These are phyloP conservation scores for Trypanosoma caninum DNA, from an alignment of 208 protist species.

Conservation along the genomic window DNA sequence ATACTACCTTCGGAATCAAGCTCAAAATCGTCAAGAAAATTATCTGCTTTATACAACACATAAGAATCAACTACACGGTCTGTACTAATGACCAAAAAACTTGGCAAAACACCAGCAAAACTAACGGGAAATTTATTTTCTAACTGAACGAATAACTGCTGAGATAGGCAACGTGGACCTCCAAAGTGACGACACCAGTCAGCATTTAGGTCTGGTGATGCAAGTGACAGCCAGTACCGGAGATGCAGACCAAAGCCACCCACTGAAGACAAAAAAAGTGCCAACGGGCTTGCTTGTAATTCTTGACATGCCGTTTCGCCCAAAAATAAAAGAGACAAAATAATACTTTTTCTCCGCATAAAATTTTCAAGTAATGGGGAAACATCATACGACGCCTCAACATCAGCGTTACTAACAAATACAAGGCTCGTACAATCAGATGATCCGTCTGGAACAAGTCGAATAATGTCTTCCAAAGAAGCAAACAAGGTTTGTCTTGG, in stretches of 20 bases:
- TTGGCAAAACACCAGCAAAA: constrained; percentile 21
- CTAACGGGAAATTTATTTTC: constrained; percentile 70
- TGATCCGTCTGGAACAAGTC: constrained; percentile 53
- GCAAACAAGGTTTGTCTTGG: constrained; percentile 45
- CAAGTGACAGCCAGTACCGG: constrained; percentile 81
- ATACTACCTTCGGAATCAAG: constrained; percentile 4
- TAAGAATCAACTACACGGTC: constrained; percentile 18
- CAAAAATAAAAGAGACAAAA: constrained; percentile 65
- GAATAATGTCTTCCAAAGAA: constrained; percentile 68
- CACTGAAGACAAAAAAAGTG: constrained; percentile 64
- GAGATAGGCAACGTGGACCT: constrained; percentile 74
- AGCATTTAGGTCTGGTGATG: constrained; percentile 50
- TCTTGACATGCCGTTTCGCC: constrained; percentile 31
- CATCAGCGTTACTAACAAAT: constrained; percentile 56
- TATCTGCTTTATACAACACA: constrained; percentile 52
- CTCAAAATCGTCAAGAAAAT: constrained; percentile 19
- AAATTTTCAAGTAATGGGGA: constrained; percentile 62
- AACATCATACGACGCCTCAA: constrained; percentile 36
- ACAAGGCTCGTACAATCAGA: constrained; percentile 69
- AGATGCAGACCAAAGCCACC: constrained; percentile 79
- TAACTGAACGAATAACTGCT: constrained; percentile 88
- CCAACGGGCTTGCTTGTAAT: constrained; percentile 55
- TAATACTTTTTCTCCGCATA: constrained; percentile 82
- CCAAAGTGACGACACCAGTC: constrained; percentile 83
- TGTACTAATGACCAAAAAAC: constrained; percentile 28